Evolutionary conservation across 2,329 filamentous ascomycete genomes (phyloP).

Genomic region (Esteya vermicola): DNA sequence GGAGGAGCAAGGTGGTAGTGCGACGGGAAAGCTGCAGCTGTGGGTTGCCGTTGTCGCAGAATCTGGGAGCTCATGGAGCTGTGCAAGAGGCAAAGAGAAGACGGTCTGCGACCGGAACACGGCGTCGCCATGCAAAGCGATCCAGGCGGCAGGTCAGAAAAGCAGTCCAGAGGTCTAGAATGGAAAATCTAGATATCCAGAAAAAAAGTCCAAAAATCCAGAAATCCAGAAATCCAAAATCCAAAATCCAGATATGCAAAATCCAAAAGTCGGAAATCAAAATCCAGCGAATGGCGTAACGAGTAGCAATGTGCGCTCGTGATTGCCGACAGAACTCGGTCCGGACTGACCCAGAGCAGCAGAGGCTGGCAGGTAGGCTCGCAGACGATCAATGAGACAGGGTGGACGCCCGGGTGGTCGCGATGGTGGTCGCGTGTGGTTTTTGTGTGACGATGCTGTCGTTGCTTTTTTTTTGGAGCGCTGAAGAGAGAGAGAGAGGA

Average conservation of each 20-base stretch:
- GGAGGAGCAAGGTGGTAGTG: no score
- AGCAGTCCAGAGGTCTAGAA: neutral
- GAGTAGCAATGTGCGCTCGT: no score
- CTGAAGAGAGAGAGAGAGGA: neutral
- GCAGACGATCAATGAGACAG: no score
- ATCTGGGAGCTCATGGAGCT: neutral
- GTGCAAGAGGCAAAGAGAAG: neutral
- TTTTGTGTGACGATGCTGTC: neutral
- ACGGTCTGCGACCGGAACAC: slow-evolving; percentile 1
- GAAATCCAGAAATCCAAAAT: no score
- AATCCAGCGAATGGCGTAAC: no score
- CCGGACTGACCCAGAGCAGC: no score
- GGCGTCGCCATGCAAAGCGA: slow-evolving; percentile 3
- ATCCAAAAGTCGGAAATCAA: no score
- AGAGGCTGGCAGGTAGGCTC: no score
- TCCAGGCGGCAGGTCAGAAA: neutral
- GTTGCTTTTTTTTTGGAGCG: neutral
- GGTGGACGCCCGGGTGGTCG: no score
- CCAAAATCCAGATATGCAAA: no score
- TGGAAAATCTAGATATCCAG: neutral
- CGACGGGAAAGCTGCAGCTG: neutral
- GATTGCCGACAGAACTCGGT: no score
- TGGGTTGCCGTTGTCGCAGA: neutral
- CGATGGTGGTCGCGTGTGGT: neutral
- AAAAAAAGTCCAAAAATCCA: neutral